Base-by-base conservation (phyloP, 2,329 filamentous ascomycete genomes). In the Botrytis fragariae region DNA sequence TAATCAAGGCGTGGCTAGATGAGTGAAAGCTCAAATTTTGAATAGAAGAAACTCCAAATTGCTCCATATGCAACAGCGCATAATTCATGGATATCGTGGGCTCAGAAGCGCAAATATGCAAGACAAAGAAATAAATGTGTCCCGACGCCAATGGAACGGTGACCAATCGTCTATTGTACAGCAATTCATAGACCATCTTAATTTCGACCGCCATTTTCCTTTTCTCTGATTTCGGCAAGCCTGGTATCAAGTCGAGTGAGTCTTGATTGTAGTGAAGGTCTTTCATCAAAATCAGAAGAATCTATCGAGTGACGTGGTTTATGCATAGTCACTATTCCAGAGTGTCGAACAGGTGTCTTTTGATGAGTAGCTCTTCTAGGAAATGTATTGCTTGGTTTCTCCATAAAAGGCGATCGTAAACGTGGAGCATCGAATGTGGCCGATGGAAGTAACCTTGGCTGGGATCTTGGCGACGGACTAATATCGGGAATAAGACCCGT, bases 391-490 rank as follows among this genome's bases (percentile, higher is more conserved):
- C 86, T 89, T 20, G 86, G 83, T 72, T 81, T 83, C 48, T 83
- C 84, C 12, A 84, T 82, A 75, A 91, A 91, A 0, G 89, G 89
- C 8, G 89, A 91, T 44, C 89, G 87, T 6, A 91, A 84, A 10
- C 88, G 85, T 22, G 84, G 75, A 29, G 72, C 73, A 20, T 75
- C 75, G 59, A 78, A 75, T 29, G 65, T 75, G 1, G 82, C 82
- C 3, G 80, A 80, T 1, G 80, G 78, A 10, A 83, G 81, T 32
- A 81, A 75, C 37, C 77, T 79, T 22, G 77, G 79, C 18, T 76
- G 79, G 76, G 75, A 73, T 60, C 37, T 63, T 18, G 67, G 77
- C 35, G 71, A 65, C 14, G 64, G 72, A 1, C 48, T 44, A 35
- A 48, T 18, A 39, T 72, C 64, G 35, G 71, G 54, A 51, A 54